Percentiles rank a stretch among this genome's conserved stretches.
phyloP scores from a whole-genome alignment of 1,139 yeast genomes.

The Sugiyamaella pinicola region DNA sequence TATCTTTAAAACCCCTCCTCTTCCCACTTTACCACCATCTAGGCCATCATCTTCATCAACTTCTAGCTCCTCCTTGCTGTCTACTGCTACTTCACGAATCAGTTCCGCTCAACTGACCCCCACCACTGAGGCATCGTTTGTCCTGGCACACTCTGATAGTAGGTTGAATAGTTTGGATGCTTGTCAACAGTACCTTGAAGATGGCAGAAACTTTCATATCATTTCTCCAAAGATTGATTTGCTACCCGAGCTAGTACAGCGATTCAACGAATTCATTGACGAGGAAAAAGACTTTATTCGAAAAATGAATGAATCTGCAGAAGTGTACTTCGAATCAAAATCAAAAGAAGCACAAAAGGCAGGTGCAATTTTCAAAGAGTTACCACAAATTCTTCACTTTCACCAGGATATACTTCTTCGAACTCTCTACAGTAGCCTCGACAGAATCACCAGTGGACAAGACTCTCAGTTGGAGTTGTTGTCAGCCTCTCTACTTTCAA shows the following conservation, averaged over 20 bases:
- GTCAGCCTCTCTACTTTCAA: slow-evolving; percentile 10
- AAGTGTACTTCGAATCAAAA: slow-evolving; percentile 27
- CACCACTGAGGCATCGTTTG: slow-evolving; percentile 18
- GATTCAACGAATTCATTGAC: slow-evolving; percentile 28
- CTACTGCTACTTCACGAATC: slow-evolving; percentile 8
- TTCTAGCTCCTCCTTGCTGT: slow-evolving; percentile 6
- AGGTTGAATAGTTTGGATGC: slow-evolving; percentile 30
- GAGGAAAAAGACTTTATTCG: slow-evolving; percentile 32
- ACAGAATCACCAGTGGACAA: slow-evolving; percentile 23
- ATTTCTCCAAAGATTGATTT: slow-evolving; percentile 9
- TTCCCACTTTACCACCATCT: neutral
- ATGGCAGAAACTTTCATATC: slow-evolving; percentile 13
- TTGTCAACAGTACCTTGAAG: slow-evolving; percentile 30
- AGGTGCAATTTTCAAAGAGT: slow-evolving; percentile 28
- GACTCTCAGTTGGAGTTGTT: slow-evolving; percentile 22
- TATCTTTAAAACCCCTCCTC: neutral
- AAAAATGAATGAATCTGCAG: slow-evolving; percentile 31
- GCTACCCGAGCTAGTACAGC: neutral
- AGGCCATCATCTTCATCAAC: slow-evolving; percentile 12
- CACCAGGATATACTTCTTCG: slow-evolving; percentile 32
- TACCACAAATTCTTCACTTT: slow-evolving; percentile 33
- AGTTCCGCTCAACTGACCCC: slow-evolving; percentile 15
- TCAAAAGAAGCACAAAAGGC: slow-evolving; percentile 24
- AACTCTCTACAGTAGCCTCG: slow-evolving; percentile 27
- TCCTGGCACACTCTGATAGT: slow-evolving; percentile 16